Evolutionary conservation across 371 early-diverging fungal species (phyloP), one percentile per base, ranked within the genome.

Genomic region (Funneliformis caledonium): DNA sequence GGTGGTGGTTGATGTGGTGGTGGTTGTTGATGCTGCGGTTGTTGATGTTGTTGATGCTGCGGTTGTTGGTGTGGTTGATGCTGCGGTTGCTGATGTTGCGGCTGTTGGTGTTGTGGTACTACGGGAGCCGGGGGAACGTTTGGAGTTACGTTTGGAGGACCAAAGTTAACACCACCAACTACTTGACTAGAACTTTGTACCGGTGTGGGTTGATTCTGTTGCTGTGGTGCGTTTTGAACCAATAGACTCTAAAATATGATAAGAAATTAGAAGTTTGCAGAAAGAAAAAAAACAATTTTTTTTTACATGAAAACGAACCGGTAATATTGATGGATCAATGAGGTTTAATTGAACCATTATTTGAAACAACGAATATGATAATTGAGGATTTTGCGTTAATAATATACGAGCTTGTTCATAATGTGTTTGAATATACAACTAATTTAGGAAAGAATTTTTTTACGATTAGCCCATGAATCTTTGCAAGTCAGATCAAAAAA

Each of bases 341-440:
- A 96, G 86, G 75, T 94, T 93, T 92, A 94, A 91, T 84, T 92
- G 91, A 9, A 95, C 80, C 87, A 97, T 88, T 10, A 93, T 92
- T 82, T 96, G 96, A 83, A 96, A 95, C 42, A 97, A 84, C 4
- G 95, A 95, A 86, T 96, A 96, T 19, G 95, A 89, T 2, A 96
- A 88, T 80, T 94, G 96, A 50, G 97, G 97, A 81, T 96, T 95
- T 33, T 89, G 82, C 16, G 85, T 83, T 50, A 97, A 83, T 50
- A 97, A 86, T 1, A 90, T 86, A 56, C 90, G 89, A 7, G 94
- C 92, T 64, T 92, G 90, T 9, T 93, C 93, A 1, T 88, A 94
- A 83, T 89, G 89, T 67, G 74, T 94, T 82, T 87, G 89, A 68
- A 83, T 87, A 67, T 90, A 80, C 12, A 78, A 56, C 82, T 82